phyloP scores from a whole-genome alignment of 2,329 filamentous ascomycete species.

The Fusarium multiceps region DNA sequence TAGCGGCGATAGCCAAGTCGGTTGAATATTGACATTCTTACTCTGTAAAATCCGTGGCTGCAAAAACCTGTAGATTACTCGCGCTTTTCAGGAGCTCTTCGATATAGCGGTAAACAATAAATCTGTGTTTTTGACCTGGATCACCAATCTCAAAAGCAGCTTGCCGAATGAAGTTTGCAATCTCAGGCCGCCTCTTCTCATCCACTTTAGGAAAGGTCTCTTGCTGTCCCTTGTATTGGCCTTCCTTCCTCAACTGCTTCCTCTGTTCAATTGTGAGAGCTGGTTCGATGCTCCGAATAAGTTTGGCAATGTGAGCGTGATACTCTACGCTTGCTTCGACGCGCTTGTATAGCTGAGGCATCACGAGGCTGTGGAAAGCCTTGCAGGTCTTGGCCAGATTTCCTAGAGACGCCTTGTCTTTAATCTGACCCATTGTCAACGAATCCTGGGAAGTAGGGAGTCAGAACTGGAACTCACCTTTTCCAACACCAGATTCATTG shows the following conservation, averaged over 20 bases:
- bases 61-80: slow-evolving; percentile 30
- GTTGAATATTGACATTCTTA: neutral
- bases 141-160: slow-evolving; percentile 8
- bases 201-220: slow-evolving; percentile 18
- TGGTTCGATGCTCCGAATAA: slow-evolving; percentile 36
- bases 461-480: neutral
- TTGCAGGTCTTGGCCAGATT: slow-evolving; percentile 34
- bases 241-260: slow-evolving; percentile 30
- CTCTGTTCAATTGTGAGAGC: slow-evolving; percentile 29
- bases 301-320: slow-evolving; percentile 32
- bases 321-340: slow-evolving; percentile 5
- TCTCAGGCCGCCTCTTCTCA: slow-evolving; percentile 2
- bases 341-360: slow-evolving; percentile 28
- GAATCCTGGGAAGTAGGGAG: accelerated
- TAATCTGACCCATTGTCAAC: neutral
- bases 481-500: slow-evolving; percentile 16
- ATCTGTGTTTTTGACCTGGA: slow-evolving; percentile 21
- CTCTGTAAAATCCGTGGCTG: slow-evolving; percentile 19
- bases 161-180: slow-evolving; percentile 18
- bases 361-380: slow-evolving; percentile 21
- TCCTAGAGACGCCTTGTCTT: slow-evolving; percentile 4
- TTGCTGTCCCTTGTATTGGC: slow-evolving; percentile 34
- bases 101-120: slow-evolving; percentile 28
- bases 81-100: slow-evolving; percentile 34
- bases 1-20: neutral